phyloP scores from a whole-genome alignment of 2,329 filamentous ascomycete species.

The Hymenoscyphus infarciens region DNA sequence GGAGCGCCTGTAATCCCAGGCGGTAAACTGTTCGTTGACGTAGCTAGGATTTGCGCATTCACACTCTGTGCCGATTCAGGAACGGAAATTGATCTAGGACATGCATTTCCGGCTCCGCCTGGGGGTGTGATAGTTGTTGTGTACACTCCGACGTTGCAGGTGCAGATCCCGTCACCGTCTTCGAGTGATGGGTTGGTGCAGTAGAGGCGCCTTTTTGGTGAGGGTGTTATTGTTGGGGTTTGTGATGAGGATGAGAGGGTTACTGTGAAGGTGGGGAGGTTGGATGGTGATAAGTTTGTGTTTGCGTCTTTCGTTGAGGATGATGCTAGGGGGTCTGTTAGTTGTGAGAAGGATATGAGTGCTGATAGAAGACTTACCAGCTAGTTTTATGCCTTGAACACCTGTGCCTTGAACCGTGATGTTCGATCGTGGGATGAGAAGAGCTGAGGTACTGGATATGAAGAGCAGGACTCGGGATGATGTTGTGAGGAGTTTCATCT shows the following conservation, averaged over 20 bases:
- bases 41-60: neutral
- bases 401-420: neutral
- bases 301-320: neutral
- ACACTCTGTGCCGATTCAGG: neutral
- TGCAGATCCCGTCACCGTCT: slow-evolving; percentile 7
- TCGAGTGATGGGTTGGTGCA: slow-evolving; percentile 2
- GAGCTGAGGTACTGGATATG: neutral
- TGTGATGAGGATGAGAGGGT: neutral
- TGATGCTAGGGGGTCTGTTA: neutral
- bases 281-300: neutral
- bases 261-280: neutral
- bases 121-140: slow-evolving; percentile 4
- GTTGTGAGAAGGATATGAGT: neutral
- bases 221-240: neutral
- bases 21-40: neutral
- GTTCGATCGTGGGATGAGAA: neutral
- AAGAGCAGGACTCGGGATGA: neutral
- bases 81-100: neutral
- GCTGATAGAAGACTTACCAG: neutral
- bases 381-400: neutral
- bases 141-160: slow-evolving; percentile 3
- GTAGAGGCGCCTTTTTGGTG: neutral
- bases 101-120: neutral
- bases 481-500: neutral
- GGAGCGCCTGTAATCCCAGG: neutral